These are phyloP conservation scores for Clathrus columnatus DNA, from an alignment of 768 basidiomycete species.

Conservation along the genomic window DNA sequence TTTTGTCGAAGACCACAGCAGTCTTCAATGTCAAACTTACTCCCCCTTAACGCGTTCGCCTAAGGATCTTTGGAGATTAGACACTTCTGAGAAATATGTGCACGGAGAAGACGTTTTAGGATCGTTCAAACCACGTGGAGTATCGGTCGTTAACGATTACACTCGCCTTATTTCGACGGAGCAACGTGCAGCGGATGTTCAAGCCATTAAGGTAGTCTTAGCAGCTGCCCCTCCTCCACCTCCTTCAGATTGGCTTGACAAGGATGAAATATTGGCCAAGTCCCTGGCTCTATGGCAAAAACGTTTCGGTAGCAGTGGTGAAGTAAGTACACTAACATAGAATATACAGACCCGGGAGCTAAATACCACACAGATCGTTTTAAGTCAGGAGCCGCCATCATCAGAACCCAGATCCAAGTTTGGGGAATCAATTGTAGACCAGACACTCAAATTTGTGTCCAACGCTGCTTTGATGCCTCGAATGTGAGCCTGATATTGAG, in stretches of 20 bases:
- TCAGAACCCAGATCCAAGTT: constrained; percentile 33
- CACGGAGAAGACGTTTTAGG: constrained; percentile 81
- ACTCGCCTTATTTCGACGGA: constrained; percentile 63
- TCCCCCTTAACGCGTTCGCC: constrained; percentile 82
- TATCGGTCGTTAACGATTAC: constrained; percentile 86
- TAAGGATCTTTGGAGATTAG: constrained; percentile 87
- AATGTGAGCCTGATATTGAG: constrained; percentile 40
- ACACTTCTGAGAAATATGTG: constrained; percentile 93
- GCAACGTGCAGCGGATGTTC: constrained; percentile 77
- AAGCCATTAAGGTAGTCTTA: constrained; percentile 73
- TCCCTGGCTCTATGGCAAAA: constrained; percentile 78
- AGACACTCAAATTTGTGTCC: constrained; percentile 59
- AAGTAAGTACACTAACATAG: constrained; percentile 41
- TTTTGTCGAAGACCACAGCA: constrained; percentile 70
- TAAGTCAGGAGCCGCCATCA: constrained; percentile 63
- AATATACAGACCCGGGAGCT: constrained; percentile 3
- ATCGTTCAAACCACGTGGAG: constrained; percentile 80
- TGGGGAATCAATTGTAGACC: constrained; percentile 31
- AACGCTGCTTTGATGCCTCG: constrained; percentile 64
- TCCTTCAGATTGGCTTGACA: constrained; percentile 28
- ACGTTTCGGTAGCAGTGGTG: constrained; percentile 64
- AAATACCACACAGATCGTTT: constrained; percentile 53
- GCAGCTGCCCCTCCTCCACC: constrained; percentile 28
- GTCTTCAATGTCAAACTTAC: constrained; percentile 76
- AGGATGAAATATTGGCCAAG: constrained; percentile 51